Base-by-base conservation (phyloP, 83 land plant genomes). In the Picea engelmannii region DNA sequence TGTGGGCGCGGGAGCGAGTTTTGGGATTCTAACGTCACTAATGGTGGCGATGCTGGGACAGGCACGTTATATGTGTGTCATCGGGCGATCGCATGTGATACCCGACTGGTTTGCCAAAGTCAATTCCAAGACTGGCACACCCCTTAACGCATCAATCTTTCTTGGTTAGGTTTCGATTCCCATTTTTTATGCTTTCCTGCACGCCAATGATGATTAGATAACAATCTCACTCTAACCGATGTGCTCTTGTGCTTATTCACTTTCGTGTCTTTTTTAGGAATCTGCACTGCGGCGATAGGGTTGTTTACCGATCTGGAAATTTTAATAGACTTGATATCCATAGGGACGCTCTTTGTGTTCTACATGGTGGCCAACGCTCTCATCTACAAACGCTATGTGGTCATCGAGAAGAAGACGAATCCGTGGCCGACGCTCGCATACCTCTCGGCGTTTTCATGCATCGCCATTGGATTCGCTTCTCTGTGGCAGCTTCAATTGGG, bases 281-380 rank as follows among this genome's bases (percentile, higher is more conserved):
- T 88, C 18, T 90, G 89, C 63, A 95, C 96, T 8, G 93, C 96
- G 1, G 88, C 79, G 10, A 86, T 93, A 40, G 93, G 95, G 0
- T 78, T 96, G 27, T 90, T 95, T 87, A 91, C 96, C 12, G 92
- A 91, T 31, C 86, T 95, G 27, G 82, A 79, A 9, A 88, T 97
- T 4, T 94, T 97, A 0, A 87, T 95, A 17, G 85, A 95, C 79
- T 88, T 97, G 15, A 91, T 95, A 25, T 91, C 94, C 59, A 97
- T 97, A 79, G 98, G 99, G 66, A 97, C 96, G 15, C 92, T 97
- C 25, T 93, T 95, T 74, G 99, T 97, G n/a, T 97, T 93, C 85
- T 95, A 95, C 92, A 91, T 95, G 99, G 99, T 97, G 74, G 99
- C 98, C 0, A 95, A 93, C 78, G 99, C 99, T 1, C 88, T 97